These are phyloP conservation scores for Leucocoprinus birnbaumii DNA, from an alignment of 768 basidiomycete species.

Conservation along the genomic window DNA sequence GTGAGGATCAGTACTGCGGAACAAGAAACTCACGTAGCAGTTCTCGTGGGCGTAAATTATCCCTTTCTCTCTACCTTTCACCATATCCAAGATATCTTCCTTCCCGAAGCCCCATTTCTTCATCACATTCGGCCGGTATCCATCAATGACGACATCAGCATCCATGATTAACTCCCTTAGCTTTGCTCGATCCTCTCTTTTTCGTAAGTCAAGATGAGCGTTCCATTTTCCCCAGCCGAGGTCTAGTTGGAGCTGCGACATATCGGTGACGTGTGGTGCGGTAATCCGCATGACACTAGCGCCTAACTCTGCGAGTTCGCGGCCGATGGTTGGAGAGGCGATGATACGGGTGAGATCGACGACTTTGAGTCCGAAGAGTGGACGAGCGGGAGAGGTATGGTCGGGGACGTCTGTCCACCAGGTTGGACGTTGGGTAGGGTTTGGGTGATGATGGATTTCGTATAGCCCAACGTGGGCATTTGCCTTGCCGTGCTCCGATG, in stretches of 20 bases:
- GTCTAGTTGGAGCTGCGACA: conserved; percentile 17
- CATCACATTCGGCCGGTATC: conserved; percentile 26
- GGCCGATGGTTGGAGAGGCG: conserved; percentile 20
- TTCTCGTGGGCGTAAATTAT: conserved; percentile 24
- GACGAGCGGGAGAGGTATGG: conserved; percentile 13
- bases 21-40: conserved; percentile 17
- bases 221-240: conserved; percentile 26
- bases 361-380: conserved; percentile 23
- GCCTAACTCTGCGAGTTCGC: conserved; percentile 25
- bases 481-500: conserved; percentile 20
- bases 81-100: conserved; percentile 22
- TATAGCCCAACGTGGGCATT: conserved; percentile 23
- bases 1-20: not conserved
- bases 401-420: conserved; percentile 19
- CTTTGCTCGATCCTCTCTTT: conserved; percentile 15
- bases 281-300: conserved; percentile 26
- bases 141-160: conserved; percentile 25
- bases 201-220: conserved; percentile 22
- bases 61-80: conserved; percentile 19
- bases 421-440: conserved; percentile 11
- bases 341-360: conserved; percentile 27
- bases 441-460: conserved; percentile 22
- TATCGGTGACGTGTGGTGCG: conserved; percentile 22
- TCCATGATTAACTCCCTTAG: conserved; percentile 20
- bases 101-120: conserved; percentile 26